These are phyloP conservation scores for Anthostomella pinea DNA, from an alignment of 2,329 filamentous ascomycete genomes.

Conservation along the genomic window DNA sequence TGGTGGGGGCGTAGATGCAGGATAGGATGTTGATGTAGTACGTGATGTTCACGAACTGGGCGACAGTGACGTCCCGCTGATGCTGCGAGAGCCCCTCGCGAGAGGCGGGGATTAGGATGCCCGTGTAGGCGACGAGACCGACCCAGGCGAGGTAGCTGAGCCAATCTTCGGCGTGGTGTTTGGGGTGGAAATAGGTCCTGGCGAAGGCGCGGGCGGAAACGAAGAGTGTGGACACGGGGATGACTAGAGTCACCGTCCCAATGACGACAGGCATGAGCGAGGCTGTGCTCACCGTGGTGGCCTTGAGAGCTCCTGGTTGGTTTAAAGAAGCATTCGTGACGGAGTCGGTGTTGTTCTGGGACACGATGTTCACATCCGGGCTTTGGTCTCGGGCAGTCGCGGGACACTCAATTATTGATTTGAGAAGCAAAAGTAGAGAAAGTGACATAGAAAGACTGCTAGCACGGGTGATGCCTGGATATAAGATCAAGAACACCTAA, in stretches of 20 bases:
- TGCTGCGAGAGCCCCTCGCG: constrained; percentile 3
- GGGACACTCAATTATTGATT: too few species aligned
- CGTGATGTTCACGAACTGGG: constrained; percentile 1
- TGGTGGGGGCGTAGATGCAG: constrained; percentile 5
- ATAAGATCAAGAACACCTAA: too few species aligned
- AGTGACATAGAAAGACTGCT: too few species aligned
- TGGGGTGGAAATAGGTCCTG: background rate
- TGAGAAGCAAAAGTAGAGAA: too few species aligned
- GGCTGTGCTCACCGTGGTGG: too few species aligned
- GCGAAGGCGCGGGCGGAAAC: constrained; percentile 1
- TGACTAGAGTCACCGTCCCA: constrained; percentile 11
- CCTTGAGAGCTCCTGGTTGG: too few species aligned
- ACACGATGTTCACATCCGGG: too few species aligned
- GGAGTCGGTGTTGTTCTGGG: too few species aligned
- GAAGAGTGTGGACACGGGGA: background rate
- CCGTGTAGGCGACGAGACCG: background rate
- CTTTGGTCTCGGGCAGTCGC: too few species aligned
- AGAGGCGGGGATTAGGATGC: constrained; percentile 2
- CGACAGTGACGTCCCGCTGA: constrained; percentile 2
- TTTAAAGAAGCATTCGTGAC: too few species aligned
- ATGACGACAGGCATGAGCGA: too few species aligned
- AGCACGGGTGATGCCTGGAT: too few species aligned
- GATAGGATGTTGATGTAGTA: constrained; percentile 7
- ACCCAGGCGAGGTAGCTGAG: constrained; percentile 5
- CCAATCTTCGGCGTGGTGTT: constrained; percentile 6